A percentile compares a stretch with the other conserved stretches of the same genome.
Evolutionary conservation across 75 land plant species (phyloP).

Genomic region (Picea glauca): DNA sequence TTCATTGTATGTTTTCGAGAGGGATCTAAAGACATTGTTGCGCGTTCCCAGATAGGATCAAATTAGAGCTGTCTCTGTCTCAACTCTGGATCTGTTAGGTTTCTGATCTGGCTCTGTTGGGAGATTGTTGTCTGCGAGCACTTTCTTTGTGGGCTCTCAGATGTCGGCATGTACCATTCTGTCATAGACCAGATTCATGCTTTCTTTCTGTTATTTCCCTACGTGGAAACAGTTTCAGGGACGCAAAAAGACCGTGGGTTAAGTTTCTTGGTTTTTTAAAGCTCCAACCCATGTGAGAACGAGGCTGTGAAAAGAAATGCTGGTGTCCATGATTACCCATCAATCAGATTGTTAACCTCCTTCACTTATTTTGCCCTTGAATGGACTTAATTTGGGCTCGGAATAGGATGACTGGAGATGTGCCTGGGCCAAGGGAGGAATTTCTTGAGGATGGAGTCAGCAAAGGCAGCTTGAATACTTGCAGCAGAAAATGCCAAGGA

Average conservation of each 20-base stretch:
- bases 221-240: neutral
- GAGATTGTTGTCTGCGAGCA: neutral
- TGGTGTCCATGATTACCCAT: neutral
- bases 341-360: neutral
- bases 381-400: conserved; percentile 5
- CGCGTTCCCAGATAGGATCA: neutral
- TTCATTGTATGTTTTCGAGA: too few species aligned
- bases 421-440: neutral
- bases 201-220: neutral
- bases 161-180: neutral
- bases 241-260: too few species aligned
- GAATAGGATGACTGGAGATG: conserved; percentile 2
- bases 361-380: neutral
- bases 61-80: conserved; percentile 1
- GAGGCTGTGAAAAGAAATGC: neutral
- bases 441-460: neutral
- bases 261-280: neutral
- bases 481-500: neutral
- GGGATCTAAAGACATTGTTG: too few species aligned
- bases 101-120: neutral
- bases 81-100: conserved; percentile 1
- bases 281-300: neutral
- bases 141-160: neutral
- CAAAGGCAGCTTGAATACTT: neutral
- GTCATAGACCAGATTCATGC: neutral